A percentile compares a stretch with the other conserved stretches of the same genome.
Evolutionary conservation across 305 asterid species (phyloP).

Genomic region (Caryopteris hybrid): DNA sequence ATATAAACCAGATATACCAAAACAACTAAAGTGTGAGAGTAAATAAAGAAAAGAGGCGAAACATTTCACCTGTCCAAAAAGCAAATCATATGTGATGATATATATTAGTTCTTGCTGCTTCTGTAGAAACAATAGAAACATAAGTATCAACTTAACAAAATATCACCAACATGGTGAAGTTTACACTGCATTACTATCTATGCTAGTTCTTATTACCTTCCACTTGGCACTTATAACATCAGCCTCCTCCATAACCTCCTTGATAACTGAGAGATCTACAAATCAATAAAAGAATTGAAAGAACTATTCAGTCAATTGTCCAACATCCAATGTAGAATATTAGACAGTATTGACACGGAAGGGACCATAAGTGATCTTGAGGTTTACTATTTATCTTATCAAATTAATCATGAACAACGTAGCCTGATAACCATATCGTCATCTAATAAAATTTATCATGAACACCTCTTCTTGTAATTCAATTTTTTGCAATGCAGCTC

Average conservation of each 20-base stretch:
- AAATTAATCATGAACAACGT: background rate
- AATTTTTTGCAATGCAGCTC: background rate
- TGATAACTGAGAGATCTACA: conserved; percentile 72
- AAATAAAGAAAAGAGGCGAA: background rate
- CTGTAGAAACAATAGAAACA: conserved; percentile 43
- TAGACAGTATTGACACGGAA: background rate
- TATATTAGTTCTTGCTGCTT: conserved; percentile 74
- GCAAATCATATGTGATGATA: conserved; percentile 69
- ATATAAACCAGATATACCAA: too few relatives aligned
- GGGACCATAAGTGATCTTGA: background rate
- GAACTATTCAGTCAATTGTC: background rate
- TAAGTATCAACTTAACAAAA: background rate
- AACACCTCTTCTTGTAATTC: background rate
- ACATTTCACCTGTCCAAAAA: conserved; percentile 73
- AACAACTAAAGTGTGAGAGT: too few relatives aligned
- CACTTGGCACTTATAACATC: conserved; percentile 59
- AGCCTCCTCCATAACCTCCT: conserved; percentile 69
- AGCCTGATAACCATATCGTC: too few relatives aligned
- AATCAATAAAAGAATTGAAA: background rate
- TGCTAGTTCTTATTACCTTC: conserved; percentile 51
- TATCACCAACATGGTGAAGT: conserved; percentile 4
- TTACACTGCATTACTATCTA: background rate
- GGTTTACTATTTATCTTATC: background rate
- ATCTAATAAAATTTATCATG: background rate
- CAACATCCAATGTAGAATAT: background rate